Percentiles rank a stretch among this genome's conserved stretches.
phyloP scores from a whole-genome alignment of 1,284 basidiomycete genomes.

The Malassezia nana region DNA sequence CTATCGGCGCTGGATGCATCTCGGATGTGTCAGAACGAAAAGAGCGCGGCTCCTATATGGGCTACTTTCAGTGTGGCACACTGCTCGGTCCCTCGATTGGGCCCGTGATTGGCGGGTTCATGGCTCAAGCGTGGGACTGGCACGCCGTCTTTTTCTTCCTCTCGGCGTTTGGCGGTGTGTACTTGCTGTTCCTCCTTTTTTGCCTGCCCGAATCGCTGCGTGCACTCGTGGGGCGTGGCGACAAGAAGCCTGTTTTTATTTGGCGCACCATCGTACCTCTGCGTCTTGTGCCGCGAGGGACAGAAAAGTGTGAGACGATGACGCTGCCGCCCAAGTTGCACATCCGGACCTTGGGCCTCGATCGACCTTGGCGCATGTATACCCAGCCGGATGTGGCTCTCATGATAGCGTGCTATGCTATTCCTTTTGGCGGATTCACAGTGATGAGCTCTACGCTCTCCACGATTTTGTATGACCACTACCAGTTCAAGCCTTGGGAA shows the following conservation, averaged over 20 bases:
- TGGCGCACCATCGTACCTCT: constrained; percentile 17
- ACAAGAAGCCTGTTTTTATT: constrained; percentile 16
- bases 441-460: constrained; percentile 60
- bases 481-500: constrained; percentile 58
- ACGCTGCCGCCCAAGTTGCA: constrained; percentile 19
- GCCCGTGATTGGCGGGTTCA: constrained; percentile 19
- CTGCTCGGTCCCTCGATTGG: constrained; percentile 18
- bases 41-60: constrained; percentile 24
- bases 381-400: constrained; percentile 25
- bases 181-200: constrained; percentile 54
- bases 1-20: constrained; percentile 23
- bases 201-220: constrained; percentile 60
- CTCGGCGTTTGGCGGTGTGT: constrained; percentile 56
- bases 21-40: constrained; percentile 21
- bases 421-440: constrained; percentile 59
- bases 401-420: constrained; percentile 53
- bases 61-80: constrained; percentile 18
- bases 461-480: constrained; percentile 56
- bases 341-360: constrained; percentile 22
- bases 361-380: constrained; percentile 29
- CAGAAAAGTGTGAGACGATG: not conserved
- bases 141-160: constrained; percentile 66
- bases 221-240: constrained; percentile 47
- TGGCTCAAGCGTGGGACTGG: constrained; percentile 20
- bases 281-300: not conserved